Base-by-base conservation (phyloP, 164 flowering plant species). In the Cinnamomum chago region DNA sequence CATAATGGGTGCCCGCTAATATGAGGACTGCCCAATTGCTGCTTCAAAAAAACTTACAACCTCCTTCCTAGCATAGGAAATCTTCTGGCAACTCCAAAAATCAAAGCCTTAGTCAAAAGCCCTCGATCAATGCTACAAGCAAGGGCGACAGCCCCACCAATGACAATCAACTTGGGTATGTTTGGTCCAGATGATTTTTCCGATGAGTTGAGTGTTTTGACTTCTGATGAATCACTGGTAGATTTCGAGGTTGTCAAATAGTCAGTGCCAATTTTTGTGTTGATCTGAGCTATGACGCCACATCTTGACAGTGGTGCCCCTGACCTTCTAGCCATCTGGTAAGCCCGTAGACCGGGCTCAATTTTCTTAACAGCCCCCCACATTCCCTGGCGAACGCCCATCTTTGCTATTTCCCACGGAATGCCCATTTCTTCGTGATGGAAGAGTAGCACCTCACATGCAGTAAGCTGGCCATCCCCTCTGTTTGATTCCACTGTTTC, bases 391-490 rank as follows among this genome's bases (percentile, higher is more conserved):
- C 90, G 83, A 5, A 90, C 83, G 18, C 97, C 97, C 24, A 90
- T 79, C 75, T 90, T 90, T 2, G 90, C 93, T 65, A 92, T 87
- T 76, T 92, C 94, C 88, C 90, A 77, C 12, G 97, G 94, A n/a
- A 92, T 90, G 27, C 97, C 97, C 91, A 92, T 89, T 17, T 92
- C 94, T 81, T 92, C 97, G 62, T 89, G 82, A 76, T 92, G 97
- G 76, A 90, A 92, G 73, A 92, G 90, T n/a, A 88, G 58, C 71
- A 92, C 94, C 79, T 92, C 97, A 73, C 89, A 89, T 20, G 94
- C 87, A 47, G 88, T 88, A 76, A 79, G 70, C 78, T 85, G 89
- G 15, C 90, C 88, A 67, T 83, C 79, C 30, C 86, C 88, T 76
- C 77, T 82, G 77, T 72, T 83, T 65, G 94, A 87, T 81, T 90